A percentile compares a stretch with the other conserved stretches of the same genome.
These are phyloP conservation scores for Hortiboletus flavorubellus DNA, from an alignment of 768 basidiomycete genomes.

Conservation along the genomic window DNA sequence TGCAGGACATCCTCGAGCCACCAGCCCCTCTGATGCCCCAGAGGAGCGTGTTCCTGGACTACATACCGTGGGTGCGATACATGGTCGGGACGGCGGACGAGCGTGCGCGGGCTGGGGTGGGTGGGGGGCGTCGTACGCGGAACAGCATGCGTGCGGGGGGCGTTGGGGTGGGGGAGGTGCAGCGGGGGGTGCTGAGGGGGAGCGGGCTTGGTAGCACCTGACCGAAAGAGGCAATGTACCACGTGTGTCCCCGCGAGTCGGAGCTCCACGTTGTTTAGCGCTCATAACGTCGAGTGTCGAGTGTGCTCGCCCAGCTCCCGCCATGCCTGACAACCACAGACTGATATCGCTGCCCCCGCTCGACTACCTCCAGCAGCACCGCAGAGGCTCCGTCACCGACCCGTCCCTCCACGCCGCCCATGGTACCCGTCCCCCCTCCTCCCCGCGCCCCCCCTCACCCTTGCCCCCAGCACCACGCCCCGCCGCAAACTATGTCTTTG, in stretches of 20 bases:
- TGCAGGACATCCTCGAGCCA: slow-evolving; percentile 47
- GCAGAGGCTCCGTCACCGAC: slow-evolving; percentile 82
- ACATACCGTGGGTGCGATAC: slow-evolving; percentile 61
- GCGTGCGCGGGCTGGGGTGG: slow-evolving; percentile 34
- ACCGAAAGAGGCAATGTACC: slow-evolving; percentile 2
- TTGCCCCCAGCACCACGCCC: slow-evolving; percentile 49
- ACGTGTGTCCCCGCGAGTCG: slow-evolving; percentile 31
- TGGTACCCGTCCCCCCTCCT: slow-evolving; percentile 16
- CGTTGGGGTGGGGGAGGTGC: slow-evolving; percentile 38
- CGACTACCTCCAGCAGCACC: slow-evolving; percentile 75
- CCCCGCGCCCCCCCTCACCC: slow-evolving; percentile 19
- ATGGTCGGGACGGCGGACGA: slow-evolving; percentile 67
- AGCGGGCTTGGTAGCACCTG: slow-evolving; percentile 13
- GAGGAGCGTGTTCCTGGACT: slow-evolving; percentile 56
- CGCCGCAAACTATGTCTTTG: slow-evolving; percentile 66
- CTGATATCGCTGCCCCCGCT: slow-evolving; percentile 68
- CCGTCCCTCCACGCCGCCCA: slow-evolving; percentile 64
- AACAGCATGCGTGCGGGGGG: slow-evolving; percentile 50
- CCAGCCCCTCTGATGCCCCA: slow-evolving; percentile 43
- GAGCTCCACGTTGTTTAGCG: slow-evolving; percentile 27
- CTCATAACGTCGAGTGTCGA: slow-evolving; percentile 32
- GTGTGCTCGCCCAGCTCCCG: background rate
- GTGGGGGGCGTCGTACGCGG: slow-evolving; percentile 45
- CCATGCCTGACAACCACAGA: slow-evolving; percentile 25
- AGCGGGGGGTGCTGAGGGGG: slow-evolving; percentile 32